phyloP scores from a whole-genome alignment of 768 basidiomycete genomes.

The Tylopilus vinaceipallidus region DNA sequence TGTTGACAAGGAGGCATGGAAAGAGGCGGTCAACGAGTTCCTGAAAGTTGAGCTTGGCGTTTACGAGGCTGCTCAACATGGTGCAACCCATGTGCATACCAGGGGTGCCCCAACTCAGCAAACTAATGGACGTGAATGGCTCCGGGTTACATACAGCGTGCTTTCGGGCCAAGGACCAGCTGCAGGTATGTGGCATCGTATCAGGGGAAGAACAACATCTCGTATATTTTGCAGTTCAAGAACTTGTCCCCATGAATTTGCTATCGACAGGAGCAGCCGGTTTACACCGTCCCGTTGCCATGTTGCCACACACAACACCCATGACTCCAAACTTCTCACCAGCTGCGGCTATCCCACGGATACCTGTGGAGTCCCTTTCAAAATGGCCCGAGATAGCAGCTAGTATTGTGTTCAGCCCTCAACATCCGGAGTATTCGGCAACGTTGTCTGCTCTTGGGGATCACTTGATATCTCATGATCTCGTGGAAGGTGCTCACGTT shows the following conservation, averaged over 20 bases:
- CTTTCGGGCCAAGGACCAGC: slow-evolving; percentile 81
- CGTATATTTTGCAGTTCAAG: slow-evolving; percentile 55
- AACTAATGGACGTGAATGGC: slow-evolving; percentile 61
- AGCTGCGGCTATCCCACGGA: slow-evolving; percentile 38
- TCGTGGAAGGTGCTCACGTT: slow-evolving; percentile 84
- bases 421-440: slow-evolving; percentile 63
- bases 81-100: slow-evolving; percentile 14
- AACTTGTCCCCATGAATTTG: slow-evolving; percentile 60
- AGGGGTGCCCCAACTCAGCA: slow-evolving; percentile 23
- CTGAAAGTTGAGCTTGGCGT: slow-evolving; percentile 68
- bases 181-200: slow-evolving; percentile 48
- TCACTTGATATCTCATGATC: slow-evolving; percentile 65
- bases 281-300: slow-evolving; percentile 38
- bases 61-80: slow-evolving; percentile 28
- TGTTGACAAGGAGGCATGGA: slow-evolving; percentile 92
- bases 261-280: slow-evolving; percentile 40
- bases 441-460: slow-evolving; percentile 86
- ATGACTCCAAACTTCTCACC: slow-evolving; percentile 62
- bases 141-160: slow-evolving; percentile 79
- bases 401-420: slow-evolving; percentile 76
- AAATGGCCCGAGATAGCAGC: slow-evolving; percentile 87
- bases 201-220: not conserved
- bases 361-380: slow-evolving; percentile 62
- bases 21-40: slow-evolving; percentile 86
- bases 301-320: slow-evolving; percentile 46